phyloP scores from a whole-genome alignment of 1,284 basidiomycete species.

The Moesziomyces sp. region DNA sequence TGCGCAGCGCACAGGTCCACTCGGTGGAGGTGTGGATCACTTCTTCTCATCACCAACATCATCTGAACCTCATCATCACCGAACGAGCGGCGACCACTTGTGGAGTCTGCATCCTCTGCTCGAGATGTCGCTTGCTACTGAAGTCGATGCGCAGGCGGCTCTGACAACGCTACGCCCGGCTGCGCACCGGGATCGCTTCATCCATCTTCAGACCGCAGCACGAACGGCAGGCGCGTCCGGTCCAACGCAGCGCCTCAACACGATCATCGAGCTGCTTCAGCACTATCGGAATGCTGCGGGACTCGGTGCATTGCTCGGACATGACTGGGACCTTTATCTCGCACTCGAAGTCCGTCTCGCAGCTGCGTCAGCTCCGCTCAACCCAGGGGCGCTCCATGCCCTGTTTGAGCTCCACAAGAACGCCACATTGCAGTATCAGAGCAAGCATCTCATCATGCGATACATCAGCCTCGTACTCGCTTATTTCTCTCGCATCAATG shows the following conservation, averaged over 20 bases:
- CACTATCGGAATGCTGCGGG: constrained; percentile 17
- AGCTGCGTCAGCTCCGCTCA: constrained; percentile 18
- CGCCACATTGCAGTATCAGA: constrained; percentile 16
- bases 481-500: constrained; percentile 17
- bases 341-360: constrained; percentile 26
- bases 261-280: constrained; percentile 16
- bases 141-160: neutral
- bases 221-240: constrained; percentile 23
- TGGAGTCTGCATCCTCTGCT: neutral
- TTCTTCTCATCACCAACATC: constrained; percentile 4
- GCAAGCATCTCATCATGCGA: constrained; percentile 27
- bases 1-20: neutral
- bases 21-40: neutral
- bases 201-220: constrained; percentile 25
- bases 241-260: constrained; percentile 17
- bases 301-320: constrained; percentile 1
- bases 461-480: constrained; percentile 35
- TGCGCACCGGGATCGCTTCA: constrained; percentile 31
- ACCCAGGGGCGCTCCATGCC: constrained; percentile 19
- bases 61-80: neutral
- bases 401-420: constrained; percentile 45
- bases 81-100: neutral
- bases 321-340: constrained; percentile 36
- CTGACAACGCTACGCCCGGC: constrained; percentile 20
- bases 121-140: neutral